These are phyloP conservation scores for Gaultheria prostrata DNA, from an alignment of 148 eudicot species.

Conservation along the genomic window DNA sequence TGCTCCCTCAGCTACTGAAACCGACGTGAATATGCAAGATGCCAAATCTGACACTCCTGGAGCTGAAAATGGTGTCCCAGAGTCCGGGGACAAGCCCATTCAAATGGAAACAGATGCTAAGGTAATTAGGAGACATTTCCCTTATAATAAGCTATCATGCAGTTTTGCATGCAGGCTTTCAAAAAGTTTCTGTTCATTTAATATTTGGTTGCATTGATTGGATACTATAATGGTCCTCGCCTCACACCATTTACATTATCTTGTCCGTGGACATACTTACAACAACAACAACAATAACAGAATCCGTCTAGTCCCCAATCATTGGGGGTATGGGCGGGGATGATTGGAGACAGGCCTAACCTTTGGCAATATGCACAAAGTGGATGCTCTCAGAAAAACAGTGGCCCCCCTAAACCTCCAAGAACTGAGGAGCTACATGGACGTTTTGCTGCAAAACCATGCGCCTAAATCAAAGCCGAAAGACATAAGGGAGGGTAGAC, in stretches of 20 bases:
- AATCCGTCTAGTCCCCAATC: too few relatives aligned
- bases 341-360: too few relatives aligned
- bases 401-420: too few relatives aligned
- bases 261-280: neutral
- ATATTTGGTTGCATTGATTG: neutral
- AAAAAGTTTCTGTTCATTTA: neutral
- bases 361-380: too few relatives aligned
- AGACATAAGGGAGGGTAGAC: too few relatives aligned
- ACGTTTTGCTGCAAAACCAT: too few relatives aligned
- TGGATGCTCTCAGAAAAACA: too few relatives aligned
- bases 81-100: slow-evolving; percentile 59
- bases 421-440: too few relatives aligned
- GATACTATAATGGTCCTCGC: neutral
- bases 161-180: neutral
- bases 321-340: too few relatives aligned
- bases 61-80: slow-evolving; percentile 73
- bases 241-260: neutral
- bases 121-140: slow-evolving; percentile 31
- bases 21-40: slow-evolving; percentile 84
- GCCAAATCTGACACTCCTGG: slow-evolving; percentile 50
- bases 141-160: neutral
- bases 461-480: too few relatives aligned
- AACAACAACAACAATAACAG: too few relatives aligned
- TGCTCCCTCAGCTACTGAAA: slow-evolving; percentile 36
- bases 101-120: slow-evolving; percentile 88